Evolutionary conservation across 2,329 filamentous ascomycete genomes (phyloP).

Genomic region (Colletotrichum limetticola): DNA sequence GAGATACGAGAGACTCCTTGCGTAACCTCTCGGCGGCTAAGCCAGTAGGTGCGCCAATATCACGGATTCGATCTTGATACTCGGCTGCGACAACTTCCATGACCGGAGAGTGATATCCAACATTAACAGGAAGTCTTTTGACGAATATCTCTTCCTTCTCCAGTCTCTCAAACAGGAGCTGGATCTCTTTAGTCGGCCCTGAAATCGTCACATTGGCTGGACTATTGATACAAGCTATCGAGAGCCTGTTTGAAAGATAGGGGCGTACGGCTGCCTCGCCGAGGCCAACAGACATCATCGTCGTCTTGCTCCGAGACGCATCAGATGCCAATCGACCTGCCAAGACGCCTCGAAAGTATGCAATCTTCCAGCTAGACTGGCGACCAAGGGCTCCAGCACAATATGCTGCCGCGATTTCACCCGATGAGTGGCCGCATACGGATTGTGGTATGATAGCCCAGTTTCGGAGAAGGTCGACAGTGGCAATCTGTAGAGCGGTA

Average conservation of each 20-base stretch:
- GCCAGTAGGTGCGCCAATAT: not conserved
- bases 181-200: constrained; percentile 47
- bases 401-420: constrained; percentile 58
- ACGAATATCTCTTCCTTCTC: constrained; percentile 45
- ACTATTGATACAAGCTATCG: constrained; percentile 57
- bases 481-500: constrained; percentile 53
- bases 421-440: constrained; percentile 58
- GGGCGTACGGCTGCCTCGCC: constrained; percentile 37
- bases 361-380: constrained; percentile 51
- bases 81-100: constrained; percentile 51
- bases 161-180: constrained; percentile 41
- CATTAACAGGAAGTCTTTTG: constrained; percentile 48
- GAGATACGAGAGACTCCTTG: not conserved
- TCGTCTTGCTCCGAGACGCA: not conserved
- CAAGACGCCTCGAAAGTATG: constrained; percentile 51
- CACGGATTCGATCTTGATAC: constrained; percentile 40
- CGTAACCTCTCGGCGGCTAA: not conserved
- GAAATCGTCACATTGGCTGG: constrained; percentile 56
- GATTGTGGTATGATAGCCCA: constrained; percentile 45
- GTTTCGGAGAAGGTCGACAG: constrained; percentile 50
- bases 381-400: constrained; percentile 48
- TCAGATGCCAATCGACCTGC: constrained; percentile 1
- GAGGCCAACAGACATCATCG: constrained; percentile 15
- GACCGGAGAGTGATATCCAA: constrained; percentile 56
- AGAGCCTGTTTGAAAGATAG: constrained; percentile 42